Conservation (phyloP, 75 land plant species). For the Sequoiadendron giganteum region DNA sequence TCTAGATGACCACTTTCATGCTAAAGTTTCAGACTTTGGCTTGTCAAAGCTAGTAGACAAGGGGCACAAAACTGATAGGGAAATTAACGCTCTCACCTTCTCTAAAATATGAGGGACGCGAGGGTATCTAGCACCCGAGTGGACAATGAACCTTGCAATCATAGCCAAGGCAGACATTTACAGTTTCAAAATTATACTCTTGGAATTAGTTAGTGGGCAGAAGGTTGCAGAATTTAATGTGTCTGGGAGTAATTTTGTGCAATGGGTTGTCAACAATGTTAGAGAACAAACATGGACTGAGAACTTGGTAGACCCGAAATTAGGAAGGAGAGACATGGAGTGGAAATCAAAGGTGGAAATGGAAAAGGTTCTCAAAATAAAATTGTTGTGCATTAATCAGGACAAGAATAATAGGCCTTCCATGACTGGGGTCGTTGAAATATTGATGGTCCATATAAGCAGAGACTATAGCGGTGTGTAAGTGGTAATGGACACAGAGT, state of each 20-base stretch:
- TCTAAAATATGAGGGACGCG: constrained; percentile 58
- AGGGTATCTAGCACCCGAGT: constrained; percentile 81
- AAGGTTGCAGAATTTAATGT: constrained; percentile 27
- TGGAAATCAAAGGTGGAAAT: constrained; percentile 47
- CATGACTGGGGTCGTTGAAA: constrained; percentile 69
- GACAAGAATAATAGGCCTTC: constrained; percentile 53
- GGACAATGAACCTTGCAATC: constrained; percentile 30
- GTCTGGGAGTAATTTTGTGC: constrained; percentile 51
- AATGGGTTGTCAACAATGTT: constrained; percentile 54
- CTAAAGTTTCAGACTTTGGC: constrained; percentile 43
- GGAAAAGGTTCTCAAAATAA: constrained; percentile 45
- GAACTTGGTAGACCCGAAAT: constrained; percentile 41
- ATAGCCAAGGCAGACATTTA: constrained; percentile 72
- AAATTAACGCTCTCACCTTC: constrained; percentile 28
- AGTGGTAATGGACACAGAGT: too few species aligned
- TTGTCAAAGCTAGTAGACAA: constrained; percentile 26
- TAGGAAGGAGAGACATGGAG: background rate
- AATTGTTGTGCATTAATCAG: constrained; percentile 73
- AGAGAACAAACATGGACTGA: constrained; percentile 36
- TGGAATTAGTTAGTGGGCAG: constrained; percentile 57
- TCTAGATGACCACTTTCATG: constrained; percentile 23
- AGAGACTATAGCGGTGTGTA: too few species aligned
- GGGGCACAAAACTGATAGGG: constrained; percentile 19
- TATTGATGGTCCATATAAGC: constrained; percentile 34
- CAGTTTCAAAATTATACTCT: constrained; percentile 68